These are phyloP conservation scores for Cercophora newfieldiana DNA, from an alignment of 495 filamentous ascomycete species.

Conservation along the genomic window DNA sequence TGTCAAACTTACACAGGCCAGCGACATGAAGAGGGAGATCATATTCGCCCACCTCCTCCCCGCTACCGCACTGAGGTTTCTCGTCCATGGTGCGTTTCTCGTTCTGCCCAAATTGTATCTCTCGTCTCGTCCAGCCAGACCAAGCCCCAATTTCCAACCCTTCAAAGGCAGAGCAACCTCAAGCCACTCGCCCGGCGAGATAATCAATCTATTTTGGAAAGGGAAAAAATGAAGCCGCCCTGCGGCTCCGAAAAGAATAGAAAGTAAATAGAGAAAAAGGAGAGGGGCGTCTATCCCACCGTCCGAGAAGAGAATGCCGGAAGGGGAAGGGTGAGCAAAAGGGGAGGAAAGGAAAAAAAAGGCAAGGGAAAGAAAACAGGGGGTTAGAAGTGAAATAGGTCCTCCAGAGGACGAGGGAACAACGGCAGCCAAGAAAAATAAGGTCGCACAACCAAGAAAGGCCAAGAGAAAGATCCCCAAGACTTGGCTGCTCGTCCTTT, in stretches of 20 bases:
- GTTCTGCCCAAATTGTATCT: background rate
- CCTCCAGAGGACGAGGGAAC: conserved; percentile 32
- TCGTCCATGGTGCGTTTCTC: conserved; percentile 2
- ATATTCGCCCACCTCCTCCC: conserved; percentile 44
- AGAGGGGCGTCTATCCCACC: background rate
- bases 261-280: conserved; percentile 17
- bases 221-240: conserved; percentile 29
- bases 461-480: conserved; percentile 15
- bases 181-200: conserved; percentile 19
- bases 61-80: conserved; percentile 51
- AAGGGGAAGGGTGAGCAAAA: conserved; percentile 1
- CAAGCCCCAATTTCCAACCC: background rate
- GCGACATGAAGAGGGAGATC: conserved; percentile 50
- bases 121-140: background rate
- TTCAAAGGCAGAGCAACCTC: conserved; percentile 15
- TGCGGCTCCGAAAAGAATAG: conserved; percentile 25
- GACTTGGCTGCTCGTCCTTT: conserved; percentile 18
- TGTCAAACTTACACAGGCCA: conserved; percentile 48
- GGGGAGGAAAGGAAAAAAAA: conserved; percentile 20
- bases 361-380: conserved; percentile 24
- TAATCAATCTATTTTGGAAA: background rate
- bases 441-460: conserved; percentile 10
- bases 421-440: conserved; percentile 11
- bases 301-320: conserved; percentile 11
- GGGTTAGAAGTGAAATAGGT: conserved; percentile 30